These are phyloP conservation scores for Capronia epimyces DNA, from an alignment of 2,329 filamentous ascomycete genomes.

Conservation along the genomic window DNA sequence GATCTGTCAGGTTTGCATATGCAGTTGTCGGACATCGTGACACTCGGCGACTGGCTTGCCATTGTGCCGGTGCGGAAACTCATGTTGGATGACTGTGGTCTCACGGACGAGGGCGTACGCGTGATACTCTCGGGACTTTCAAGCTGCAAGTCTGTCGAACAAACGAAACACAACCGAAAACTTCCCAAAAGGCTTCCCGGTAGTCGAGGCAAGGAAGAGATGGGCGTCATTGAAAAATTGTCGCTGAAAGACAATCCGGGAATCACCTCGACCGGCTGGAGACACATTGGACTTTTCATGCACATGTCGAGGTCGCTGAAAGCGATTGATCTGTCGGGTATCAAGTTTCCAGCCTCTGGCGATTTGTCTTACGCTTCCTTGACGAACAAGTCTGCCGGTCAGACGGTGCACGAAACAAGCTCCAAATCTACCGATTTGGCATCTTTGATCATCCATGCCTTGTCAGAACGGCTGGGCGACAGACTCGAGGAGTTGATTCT, in stretches of 20 bases:
- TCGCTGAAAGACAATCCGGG: constrained; percentile 84
- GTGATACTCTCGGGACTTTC: constrained; percentile 81
- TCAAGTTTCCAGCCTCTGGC: constrained; percentile 59
- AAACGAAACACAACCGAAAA: constrained; percentile 48
- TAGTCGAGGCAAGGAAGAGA: constrained; percentile 32
- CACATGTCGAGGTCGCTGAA: constrained; percentile 85
- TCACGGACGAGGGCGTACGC: constrained; percentile 80
- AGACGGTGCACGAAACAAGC: constrained; percentile 22
- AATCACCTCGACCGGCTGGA: constrained; percentile 83
- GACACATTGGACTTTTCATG: constrained; percentile 79
- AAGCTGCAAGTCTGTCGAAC: constrained; percentile 65
- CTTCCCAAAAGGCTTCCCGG: constrained; percentile 37
- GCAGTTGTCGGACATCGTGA: constrained; percentile 75
- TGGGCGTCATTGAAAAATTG: constrained; percentile 76
- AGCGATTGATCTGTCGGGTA: constrained; percentile 77
- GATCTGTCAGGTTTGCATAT: constrained; percentile 81
- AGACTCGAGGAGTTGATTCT: constrained; percentile 77
- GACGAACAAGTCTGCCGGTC: constrained; percentile 23
- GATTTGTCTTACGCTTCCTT: constrained; percentile 17
- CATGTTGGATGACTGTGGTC: constrained; percentile 76
- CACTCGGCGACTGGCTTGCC: constrained; percentile 87
- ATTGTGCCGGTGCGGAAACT: constrained; percentile 86
- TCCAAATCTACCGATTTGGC: constrained; percentile 48
- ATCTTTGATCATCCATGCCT: constrained; percentile 65
- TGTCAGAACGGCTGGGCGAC: constrained; percentile 70